phyloP scores from a whole-genome alignment of 2,329 filamentous ascomycete species.

The Alternaria novae-zelandiae region DNA sequence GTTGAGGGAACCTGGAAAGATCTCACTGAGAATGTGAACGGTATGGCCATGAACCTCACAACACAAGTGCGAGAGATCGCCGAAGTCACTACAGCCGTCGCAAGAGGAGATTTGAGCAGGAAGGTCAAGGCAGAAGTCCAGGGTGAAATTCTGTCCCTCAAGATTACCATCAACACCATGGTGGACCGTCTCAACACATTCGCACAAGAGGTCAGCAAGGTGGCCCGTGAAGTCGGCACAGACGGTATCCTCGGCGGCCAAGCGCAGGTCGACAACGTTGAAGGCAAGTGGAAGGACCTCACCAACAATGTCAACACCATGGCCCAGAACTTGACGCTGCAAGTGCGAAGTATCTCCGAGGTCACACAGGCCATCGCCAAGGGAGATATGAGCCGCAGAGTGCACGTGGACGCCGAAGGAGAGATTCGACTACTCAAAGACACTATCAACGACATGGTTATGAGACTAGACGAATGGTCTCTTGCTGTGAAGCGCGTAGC shows the following conservation, averaged over 20 bases:
- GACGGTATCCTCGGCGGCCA: slow-evolving; percentile 69
- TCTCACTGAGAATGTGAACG: slow-evolving; percentile 61
- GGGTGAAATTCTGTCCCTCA: slow-evolving; percentile 66
- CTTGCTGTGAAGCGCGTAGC: slow-evolving; percentile 95
- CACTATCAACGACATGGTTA: slow-evolving; percentile 99
- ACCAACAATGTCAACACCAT: slow-evolving; percentile 73
- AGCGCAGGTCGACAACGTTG: slow-evolving; percentile 68
- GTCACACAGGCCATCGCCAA: slow-evolving; percentile 95
- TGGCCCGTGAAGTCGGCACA: slow-evolving; percentile 69
- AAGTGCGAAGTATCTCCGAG: slow-evolving; percentile 89
- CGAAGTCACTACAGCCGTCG: slow-evolving; percentile 60
- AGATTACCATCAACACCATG: slow-evolving; percentile 82
- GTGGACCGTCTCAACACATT: slow-evolving; percentile 69
- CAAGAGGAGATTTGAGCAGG: slow-evolving; percentile 59
- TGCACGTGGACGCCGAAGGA: slow-evolving; percentile 92
- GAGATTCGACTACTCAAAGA: slow-evolving; percentile 94
- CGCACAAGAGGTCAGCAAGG: slow-evolving; percentile 70
- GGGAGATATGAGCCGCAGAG: slow-evolving; percentile 94
- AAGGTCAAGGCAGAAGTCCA: slow-evolving; percentile 61
- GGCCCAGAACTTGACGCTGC: slow-evolving; percentile 67
- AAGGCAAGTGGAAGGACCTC: slow-evolving; percentile 71
- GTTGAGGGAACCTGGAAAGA: slow-evolving; percentile 62
- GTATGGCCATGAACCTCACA: slow-evolving; percentile 60
- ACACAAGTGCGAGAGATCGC: slow-evolving; percentile 62
- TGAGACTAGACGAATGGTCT: slow-evolving; percentile 91